These are phyloP conservation scores for Fragosphaeria purpurea DNA, from an alignment of 2,329 filamentous ascomycete genomes.

Conservation along the genomic window DNA sequence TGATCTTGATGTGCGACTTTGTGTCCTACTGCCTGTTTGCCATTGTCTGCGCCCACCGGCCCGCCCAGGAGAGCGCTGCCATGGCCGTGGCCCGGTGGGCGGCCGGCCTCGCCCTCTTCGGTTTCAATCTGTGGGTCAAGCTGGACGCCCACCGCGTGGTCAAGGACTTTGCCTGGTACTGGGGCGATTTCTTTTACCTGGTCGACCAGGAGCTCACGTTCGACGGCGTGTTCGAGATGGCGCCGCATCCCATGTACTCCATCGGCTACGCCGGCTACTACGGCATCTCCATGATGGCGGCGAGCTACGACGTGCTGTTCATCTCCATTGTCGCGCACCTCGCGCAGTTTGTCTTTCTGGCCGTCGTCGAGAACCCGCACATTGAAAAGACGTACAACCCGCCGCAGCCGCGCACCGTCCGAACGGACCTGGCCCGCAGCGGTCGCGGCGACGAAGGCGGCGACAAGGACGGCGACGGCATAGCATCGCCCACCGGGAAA, in stretches of 20 bases:
- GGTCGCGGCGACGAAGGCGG: neutral
- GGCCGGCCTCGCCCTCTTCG: conserved; percentile 65
- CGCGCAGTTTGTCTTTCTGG: conserved; percentile 87
- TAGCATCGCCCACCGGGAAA: too few relatives aligned
- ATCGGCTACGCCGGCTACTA: conserved; percentile 98
- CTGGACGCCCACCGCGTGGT: conserved; percentile 94
- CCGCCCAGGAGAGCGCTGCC: conserved; percentile 57
- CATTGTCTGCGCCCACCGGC: conserved; percentile 71
- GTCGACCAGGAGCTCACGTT: conserved; percentile 97
- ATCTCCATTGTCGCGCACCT: conserved; percentile 93
- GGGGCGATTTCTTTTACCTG: conserved; percentile 98
- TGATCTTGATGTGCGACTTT: conserved; percentile 99
- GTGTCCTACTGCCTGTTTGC: conserved; percentile 94
- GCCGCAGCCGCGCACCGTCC: conserved; percentile 59
- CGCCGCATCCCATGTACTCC: conserved; percentile 97
- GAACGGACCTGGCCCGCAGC: conserved; percentile 15
- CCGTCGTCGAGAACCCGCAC: conserved; percentile 88
- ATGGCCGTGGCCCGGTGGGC: conserved; percentile 69
- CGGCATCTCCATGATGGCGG: conserved; percentile 94
- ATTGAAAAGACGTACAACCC: conserved; percentile 98
- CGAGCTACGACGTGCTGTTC: conserved; percentile 93
- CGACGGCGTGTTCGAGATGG: conserved; percentile 98
- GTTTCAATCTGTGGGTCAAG: conserved; percentile 98
- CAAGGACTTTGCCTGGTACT: conserved; percentile 99
- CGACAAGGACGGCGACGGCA: too few relatives aligned